Percentiles rank a stretch among this genome's conserved stretches.
Evolutionary conservation across 345 rosid genomes (phyloP).

Genomic region (Litchi chinensis): DNA sequence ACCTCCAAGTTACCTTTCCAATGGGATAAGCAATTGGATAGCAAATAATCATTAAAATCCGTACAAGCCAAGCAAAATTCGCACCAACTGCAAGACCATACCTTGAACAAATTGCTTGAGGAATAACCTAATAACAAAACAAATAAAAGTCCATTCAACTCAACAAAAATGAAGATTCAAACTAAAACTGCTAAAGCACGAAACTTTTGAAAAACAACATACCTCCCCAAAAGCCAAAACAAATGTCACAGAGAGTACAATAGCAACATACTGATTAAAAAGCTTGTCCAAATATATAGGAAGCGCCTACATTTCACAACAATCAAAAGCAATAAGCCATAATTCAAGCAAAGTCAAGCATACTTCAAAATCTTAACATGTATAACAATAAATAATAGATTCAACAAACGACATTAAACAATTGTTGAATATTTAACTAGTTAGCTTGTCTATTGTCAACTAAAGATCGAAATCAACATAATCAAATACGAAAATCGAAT

Average conservation of each 20-base stretch:
- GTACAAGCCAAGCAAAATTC: slow-evolving; percentile 82
- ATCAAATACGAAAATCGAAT: neutral
- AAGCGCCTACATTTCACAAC: slow-evolving; percentile 68
- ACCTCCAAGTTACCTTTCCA: slow-evolving; percentile 62
- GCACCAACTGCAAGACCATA: slow-evolving; percentile 97
- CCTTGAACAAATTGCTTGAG: slow-evolving; percentile 92
- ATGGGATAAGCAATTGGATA: slow-evolving; percentile 91
- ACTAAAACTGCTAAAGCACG: slow-evolving; percentile 1
- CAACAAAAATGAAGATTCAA: slow-evolving; percentile 13
- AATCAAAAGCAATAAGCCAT: slow-evolving; percentile 12
- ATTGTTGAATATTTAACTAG: neutral
- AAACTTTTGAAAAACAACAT: slow-evolving; percentile 19
- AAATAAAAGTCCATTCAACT: neutral
- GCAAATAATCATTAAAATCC: slow-evolving; percentile 76
- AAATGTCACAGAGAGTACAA: slow-evolving; percentile 86
- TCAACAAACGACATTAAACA: neutral
- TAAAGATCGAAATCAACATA: neutral
- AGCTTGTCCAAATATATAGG: slow-evolving; percentile 90
- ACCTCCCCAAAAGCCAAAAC: slow-evolving; percentile 96
- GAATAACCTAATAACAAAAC: slow-evolving; percentile 69
- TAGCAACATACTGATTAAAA: slow-evolving; percentile 89
- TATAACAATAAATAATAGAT: neutral
- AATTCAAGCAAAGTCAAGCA: slow-evolving; percentile 14
- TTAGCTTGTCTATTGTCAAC: neutral
- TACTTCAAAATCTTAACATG: neutral